Conservation (phyloP, 805 yeast genomes). For the Yamadazyma phyllophila region DNA sequence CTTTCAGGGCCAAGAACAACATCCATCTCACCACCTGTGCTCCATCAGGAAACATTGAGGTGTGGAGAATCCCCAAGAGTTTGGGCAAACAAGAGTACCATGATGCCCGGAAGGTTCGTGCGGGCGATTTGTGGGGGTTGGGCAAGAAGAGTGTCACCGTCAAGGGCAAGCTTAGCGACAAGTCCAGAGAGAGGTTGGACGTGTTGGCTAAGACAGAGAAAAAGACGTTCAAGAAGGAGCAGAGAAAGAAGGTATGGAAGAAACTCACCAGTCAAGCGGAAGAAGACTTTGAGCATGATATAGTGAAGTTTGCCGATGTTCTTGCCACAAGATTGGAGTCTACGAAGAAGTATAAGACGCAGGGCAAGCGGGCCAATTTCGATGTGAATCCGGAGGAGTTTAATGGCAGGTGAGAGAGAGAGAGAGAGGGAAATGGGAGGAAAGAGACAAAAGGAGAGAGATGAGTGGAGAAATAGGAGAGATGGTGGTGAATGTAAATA, state of each 20-base stretch:
- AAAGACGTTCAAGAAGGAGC: slow-evolving; percentile 37
- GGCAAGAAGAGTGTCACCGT: slow-evolving; percentile 35
- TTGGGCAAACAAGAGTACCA: slow-evolving; percentile 72
- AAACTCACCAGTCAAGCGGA: slow-evolving; percentile 26
- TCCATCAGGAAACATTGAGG: slow-evolving; percentile 75
- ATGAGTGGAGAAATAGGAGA: too few species aligned
- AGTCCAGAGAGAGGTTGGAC: slow-evolving; percentile 32
- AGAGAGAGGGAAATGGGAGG: too few species aligned
- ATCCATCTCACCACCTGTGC: slow-evolving; percentile 78
- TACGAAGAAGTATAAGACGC: slow-evolving; percentile 28
- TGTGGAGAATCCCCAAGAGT: slow-evolving; percentile 84
- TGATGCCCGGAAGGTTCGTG: slow-evolving; percentile 83
- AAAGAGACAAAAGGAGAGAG: too few species aligned
- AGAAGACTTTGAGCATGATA: slow-evolving; percentile 24
- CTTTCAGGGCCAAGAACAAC: slow-evolving; percentile 78
- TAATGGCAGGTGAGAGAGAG: slow-evolving; percentile 21
- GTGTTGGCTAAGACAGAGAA: slow-evolving; percentile 35
- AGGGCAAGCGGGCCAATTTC: slow-evolving; percentile 26
- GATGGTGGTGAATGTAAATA: background rate
- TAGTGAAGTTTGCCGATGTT: slow-evolving; percentile 24
- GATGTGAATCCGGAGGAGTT: slow-evolving; percentile 18
- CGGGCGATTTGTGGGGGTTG: slow-evolving; percentile 84
- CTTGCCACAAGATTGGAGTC: slow-evolving; percentile 32
- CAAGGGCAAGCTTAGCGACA: slow-evolving; percentile 29
- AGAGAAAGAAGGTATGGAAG: slow-evolving; percentile 33